phyloP scores from a whole-genome alignment of 2,329 filamentous ascomycete species.

The Aspergillus sp. region DNA sequence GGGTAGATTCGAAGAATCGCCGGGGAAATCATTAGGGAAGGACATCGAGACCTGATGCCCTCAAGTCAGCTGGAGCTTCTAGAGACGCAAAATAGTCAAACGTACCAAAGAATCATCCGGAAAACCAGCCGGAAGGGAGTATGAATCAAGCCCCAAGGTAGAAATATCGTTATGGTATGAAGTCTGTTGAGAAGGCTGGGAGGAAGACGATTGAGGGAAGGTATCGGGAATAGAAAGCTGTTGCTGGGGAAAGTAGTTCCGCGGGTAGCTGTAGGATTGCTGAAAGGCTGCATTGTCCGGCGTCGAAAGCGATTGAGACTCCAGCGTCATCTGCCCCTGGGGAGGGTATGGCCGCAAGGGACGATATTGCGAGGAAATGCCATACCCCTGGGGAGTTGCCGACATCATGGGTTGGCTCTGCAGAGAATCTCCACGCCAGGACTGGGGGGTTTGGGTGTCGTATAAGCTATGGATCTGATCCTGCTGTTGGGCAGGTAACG shows the following conservation, averaged over 20 bases:
- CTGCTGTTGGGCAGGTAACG: constrained; percentile 24
- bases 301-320: constrained; percentile 25
- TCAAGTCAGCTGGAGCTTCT: constrained; percentile 10
- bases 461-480: constrained; percentile 30
- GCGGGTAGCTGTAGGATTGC: constrained; percentile 27
- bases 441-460: constrained; percentile 26
- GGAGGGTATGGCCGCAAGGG: constrained; percentile 29
- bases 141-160: constrained; percentile 23
- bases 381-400: constrained; percentile 25
- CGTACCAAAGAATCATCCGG: constrained; percentile 25
- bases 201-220: constrained; percentile 24
- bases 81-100: background rate
- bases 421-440: constrained; percentile 33
- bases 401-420: constrained; percentile 23
- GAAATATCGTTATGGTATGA: constrained; percentile 17
- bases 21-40: constrained; percentile 29
- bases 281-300: constrained; percentile 32
- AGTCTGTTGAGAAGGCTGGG: constrained; percentile 20
- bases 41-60: constrained; percentile 25
- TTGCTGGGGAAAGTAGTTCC: constrained; percentile 30
- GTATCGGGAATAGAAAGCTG: constrained; percentile 26
- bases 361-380: constrained; percentile 27
- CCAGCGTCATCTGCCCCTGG: constrained; percentile 30
- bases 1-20: constrained; percentile 16
- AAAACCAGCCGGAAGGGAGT: constrained; percentile 25